Percentiles rank a stretch among this genome's conserved stretches.
Evolutionary conservation across 768 basidiomycete genomes (phyloP).

Genomic region (Collybia mongolica): DNA sequence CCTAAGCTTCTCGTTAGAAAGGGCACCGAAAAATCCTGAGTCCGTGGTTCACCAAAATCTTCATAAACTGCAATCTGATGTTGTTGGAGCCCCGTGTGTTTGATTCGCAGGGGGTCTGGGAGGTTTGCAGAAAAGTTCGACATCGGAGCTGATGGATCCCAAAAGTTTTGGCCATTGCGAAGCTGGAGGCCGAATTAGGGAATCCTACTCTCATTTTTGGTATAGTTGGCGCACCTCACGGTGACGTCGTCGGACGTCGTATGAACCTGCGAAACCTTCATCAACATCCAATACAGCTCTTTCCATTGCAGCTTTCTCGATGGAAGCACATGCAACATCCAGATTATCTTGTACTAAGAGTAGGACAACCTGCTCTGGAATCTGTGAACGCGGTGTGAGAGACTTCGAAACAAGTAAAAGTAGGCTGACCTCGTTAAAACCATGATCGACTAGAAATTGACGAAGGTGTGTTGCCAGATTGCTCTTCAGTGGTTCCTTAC

Average conservation of each 20-base stretch:
- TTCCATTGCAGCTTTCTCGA: constrained; percentile 98
- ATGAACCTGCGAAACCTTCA: constrained; percentile 80
- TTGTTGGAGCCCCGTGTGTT: constrained; percentile 75
- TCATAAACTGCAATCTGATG: constrained; percentile 91
- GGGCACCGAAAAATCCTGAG: neutral
- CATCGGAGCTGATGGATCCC: constrained; percentile 77
- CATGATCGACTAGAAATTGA: constrained; percentile 79
- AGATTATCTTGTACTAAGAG: constrained; percentile 90
- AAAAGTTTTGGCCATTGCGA: constrained; percentile 76
- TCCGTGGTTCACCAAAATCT: constrained; percentile 72
- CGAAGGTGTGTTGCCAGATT: constrained; percentile 89
- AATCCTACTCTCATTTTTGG: neutral
- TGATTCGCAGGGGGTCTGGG: constrained; percentile 88
- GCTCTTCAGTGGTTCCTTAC: constrained; percentile 94
- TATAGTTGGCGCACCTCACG: constrained; percentile 59
- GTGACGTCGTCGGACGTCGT: constrained; percentile 82
- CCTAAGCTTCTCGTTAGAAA: constrained; percentile 26
- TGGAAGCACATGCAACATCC: constrained; percentile 89
- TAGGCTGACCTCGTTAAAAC: constrained; percentile 74
- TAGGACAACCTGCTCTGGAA: constrained; percentile 69
- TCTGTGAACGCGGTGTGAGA: neutral
- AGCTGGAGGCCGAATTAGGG: constrained; percentile 35
- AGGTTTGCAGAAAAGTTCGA: constrained; percentile 70
- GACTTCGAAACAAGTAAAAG: neutral
- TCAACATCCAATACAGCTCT: constrained; percentile 92